Conservation (phyloP, 2,329 filamentous ascomycete species). For the Trichoderma arundinaceum region DNA sequence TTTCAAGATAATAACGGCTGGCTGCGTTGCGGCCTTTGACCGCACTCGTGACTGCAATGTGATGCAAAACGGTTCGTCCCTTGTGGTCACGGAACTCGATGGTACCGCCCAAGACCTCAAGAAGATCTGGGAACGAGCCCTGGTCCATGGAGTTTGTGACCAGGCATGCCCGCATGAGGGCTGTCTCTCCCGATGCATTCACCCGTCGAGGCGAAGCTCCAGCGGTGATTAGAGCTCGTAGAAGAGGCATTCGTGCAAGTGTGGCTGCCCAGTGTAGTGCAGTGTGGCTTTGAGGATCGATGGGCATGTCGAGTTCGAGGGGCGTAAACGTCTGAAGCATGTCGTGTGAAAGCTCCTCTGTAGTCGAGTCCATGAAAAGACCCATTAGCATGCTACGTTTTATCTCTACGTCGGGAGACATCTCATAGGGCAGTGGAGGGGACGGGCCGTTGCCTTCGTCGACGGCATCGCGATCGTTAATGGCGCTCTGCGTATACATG, state of each 20-base stretch:
- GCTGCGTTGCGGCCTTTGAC: constrained; percentile 92
- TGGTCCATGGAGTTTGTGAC: constrained; percentile 96
- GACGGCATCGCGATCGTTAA: constrained; percentile 50
- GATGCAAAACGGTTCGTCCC: constrained; percentile 89
- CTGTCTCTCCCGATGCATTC: constrained; percentile 88
- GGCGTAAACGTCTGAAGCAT: constrained; percentile 77
- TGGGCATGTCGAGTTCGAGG: constrained; percentile 86
- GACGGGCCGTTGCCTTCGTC: constrained; percentile 64
- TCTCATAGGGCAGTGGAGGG: constrained; percentile 66
- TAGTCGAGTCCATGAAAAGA: constrained; percentile 76
- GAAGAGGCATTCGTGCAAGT: constrained; percentile 79
- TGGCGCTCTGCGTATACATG: constrained; percentile 62
- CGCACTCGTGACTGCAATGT: constrained; percentile 93
- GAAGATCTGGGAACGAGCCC: constrained; percentile 84
- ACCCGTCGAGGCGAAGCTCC: constrained; percentile 88
- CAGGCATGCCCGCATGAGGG: constrained; percentile 87
- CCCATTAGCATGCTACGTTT: constrained; percentile 84
- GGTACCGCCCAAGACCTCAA: constrained; percentile 86
- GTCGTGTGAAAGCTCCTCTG: constrained; percentile 73
- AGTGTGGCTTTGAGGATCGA: constrained; percentile 87
- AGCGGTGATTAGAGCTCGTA: constrained; percentile 79
- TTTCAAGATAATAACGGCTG: constrained; percentile 95
- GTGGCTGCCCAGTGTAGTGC: constrained; percentile 97
- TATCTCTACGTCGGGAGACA: constrained; percentile 70
- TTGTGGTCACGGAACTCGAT: constrained; percentile 90